These are phyloP conservation scores for Penicillium digitatum DNA, from an alignment of 2,329 filamentous ascomycete species.

Conservation along the genomic window DNA sequence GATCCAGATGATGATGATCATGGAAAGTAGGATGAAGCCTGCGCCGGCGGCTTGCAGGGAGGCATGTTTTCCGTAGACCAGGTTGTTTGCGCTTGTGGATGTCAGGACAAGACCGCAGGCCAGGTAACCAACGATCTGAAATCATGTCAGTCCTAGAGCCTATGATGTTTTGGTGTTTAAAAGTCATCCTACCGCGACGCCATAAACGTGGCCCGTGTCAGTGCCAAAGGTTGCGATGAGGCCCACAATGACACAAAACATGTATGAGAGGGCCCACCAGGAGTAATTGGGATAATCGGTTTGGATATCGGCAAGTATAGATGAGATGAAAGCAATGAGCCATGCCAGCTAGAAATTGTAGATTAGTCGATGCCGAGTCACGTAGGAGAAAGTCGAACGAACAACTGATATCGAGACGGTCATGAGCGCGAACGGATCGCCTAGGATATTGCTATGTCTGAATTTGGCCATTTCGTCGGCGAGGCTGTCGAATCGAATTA, in stretches of 20 bases:
- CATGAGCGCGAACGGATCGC: constrained; percentile 92
- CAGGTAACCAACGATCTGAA: constrained; percentile 77
- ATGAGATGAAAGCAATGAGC: constrained; percentile 86
- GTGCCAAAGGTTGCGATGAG: constrained; percentile 79
- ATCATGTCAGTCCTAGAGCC: constrained; percentile 24
- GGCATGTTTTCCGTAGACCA: constrained; percentile 73
- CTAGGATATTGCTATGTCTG: constrained; percentile 82
- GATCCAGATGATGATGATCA: constrained; percentile 93
- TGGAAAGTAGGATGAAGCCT: constrained; percentile 88
- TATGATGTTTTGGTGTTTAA: background rate
- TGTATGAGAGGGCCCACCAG: constrained; percentile 89
- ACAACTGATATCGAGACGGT: constrained; percentile 90
- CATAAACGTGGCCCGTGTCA: constrained; percentile 80
- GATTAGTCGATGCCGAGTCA: constrained; percentile 15
- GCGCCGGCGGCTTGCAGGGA: constrained; percentile 78
- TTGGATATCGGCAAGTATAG: constrained; percentile 64
- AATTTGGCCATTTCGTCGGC: constrained; percentile 51
- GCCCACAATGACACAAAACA: constrained; percentile 75
- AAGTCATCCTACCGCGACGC: constrained; percentile 64
- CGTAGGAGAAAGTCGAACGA: constrained; percentile 44
- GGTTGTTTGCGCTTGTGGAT: constrained; percentile 77
- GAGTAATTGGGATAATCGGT: constrained; percentile 72
- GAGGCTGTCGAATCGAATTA: constrained; percentile 18
- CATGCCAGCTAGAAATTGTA: constrained; percentile 69
- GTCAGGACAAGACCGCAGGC: constrained; percentile 78